A percentile compares a stretch with the other conserved stretches of the same genome.
phyloP scores from a whole-genome alignment of 441 rosid species.

The Gossypium davidsonii region DNA sequence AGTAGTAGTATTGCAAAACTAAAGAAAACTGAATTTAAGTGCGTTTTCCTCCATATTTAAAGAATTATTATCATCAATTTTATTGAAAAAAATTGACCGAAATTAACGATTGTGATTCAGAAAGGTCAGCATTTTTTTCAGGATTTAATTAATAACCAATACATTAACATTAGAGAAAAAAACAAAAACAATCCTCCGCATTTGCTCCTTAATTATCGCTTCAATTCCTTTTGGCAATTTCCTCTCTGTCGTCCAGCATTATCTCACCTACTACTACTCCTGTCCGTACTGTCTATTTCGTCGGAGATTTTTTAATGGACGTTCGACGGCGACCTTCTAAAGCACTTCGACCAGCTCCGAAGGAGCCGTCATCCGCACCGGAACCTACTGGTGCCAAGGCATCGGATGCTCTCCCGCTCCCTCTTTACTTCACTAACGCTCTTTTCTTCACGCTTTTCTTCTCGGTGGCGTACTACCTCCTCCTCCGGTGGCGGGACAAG shows the following conservation, averaged over 20 bases:
- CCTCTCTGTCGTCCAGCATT: not conserved
- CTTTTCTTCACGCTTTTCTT: slow-evolving; percentile 82
- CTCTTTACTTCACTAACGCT: slow-evolving; percentile 65
- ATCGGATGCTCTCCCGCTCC: slow-evolving; percentile 75
- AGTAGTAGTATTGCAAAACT: too few relatives aligned
- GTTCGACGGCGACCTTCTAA: slow-evolving; percentile 26
- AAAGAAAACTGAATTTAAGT: too few relatives aligned
- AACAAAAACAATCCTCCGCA: not conserved
- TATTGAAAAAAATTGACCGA: too few relatives aligned
- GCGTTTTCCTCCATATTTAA: too few relatives aligned
- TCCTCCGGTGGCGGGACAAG: slow-evolving; percentile 84
- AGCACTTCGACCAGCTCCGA: slow-evolving; percentile 7
- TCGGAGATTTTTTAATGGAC: slow-evolving; percentile 23
- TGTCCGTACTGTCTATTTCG: not conserved
- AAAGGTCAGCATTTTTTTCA: too few relatives aligned
- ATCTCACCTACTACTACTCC: not conserved
- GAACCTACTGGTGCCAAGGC: slow-evolving; percentile 32
- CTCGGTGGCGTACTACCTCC: slow-evolving; percentile 68
- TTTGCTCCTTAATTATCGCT: slow-evolving; percentile 10
- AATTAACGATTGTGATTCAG: too few relatives aligned
- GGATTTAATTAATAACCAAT: too few relatives aligned
- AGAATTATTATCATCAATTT: too few relatives aligned
- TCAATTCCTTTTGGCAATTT: not conserved
- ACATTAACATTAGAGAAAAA: too few relatives aligned
- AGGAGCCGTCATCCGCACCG: slow-evolving; percentile 14